Percentiles rank a stretch among this genome's conserved stretches.
These are phyloP conservation scores for Trametes punicea DNA, from an alignment of 768 basidiomycete species.

Conservation along the genomic window DNA sequence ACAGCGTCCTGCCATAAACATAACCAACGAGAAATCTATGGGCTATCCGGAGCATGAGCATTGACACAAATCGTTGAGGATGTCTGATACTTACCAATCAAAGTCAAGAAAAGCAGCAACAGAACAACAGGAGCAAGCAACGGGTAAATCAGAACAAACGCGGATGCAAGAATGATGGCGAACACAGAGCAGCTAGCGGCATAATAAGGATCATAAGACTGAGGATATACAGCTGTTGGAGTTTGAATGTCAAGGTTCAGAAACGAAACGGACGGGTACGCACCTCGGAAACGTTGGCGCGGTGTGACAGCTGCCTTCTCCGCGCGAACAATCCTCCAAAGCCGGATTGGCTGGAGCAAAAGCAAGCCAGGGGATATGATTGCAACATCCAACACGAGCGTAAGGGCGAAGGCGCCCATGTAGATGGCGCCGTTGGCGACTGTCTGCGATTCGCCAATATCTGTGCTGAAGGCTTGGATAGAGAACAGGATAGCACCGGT, in stretches of 20 bases:
- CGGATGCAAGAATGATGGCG: constrained; percentile 67
- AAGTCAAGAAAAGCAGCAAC: constrained; percentile 58
- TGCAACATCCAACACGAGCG: constrained; percentile 59
- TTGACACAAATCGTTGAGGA: neutral
- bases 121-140: constrained; percentile 69
- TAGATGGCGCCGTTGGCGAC: constrained; percentile 72
- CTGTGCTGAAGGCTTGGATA: constrained; percentile 51
- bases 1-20: constrained; percentile 68
- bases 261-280: constrained; percentile 25
- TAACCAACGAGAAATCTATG: constrained; percentile 78
- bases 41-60: constrained; percentile 40
- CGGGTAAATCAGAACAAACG: constrained; percentile 74
- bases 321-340: constrained; percentile 54
- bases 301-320: constrained; percentile 68
- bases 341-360: constrained; percentile 64
- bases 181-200: constrained; percentile 64
- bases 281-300: constrained; percentile 75
- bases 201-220: constrained; percentile 66
- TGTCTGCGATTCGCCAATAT: constrained; percentile 34
- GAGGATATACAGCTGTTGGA: constrained; percentile 60
- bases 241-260: neutral
- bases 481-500: constrained; percentile 72
- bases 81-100: constrained; percentile 50
- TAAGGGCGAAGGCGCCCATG: constrained; percentile 58
- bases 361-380: constrained; percentile 69